Evolutionary conservation across 2,329 filamentous ascomycete species (phyloP), one percentile per base, ranked within the genome.

Genomic region (Botryotinia globosa): DNA sequence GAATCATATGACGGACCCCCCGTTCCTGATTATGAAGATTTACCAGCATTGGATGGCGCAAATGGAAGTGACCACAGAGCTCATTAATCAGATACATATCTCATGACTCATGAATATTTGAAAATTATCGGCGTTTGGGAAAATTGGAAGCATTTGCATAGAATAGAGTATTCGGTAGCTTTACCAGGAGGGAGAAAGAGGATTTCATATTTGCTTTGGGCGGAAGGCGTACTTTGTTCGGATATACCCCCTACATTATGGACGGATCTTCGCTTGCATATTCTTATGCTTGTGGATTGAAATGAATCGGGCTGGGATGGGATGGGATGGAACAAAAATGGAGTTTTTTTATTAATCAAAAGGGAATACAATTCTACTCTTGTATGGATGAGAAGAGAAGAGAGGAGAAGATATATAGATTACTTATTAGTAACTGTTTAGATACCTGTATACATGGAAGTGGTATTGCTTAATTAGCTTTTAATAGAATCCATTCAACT

Each of bases 1-100:
- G 76, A 77, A 20, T 42, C 75, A 1, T 78, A 78, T 68, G 73
- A 76, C 2, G 78, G 77, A 14, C 70, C 74, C 4, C 74, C 77
- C 4, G 76, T 81, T 63, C 77, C 79, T 12, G 78, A 80, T 61
- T 81, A 80, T 64, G 77, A 80, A 48, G 76, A 79, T 63, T 65
- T 80, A 37, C 20, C 69, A 51, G 74, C 77, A 22, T 74, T 79
- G 20, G 76, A 77, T 56, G 44, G 22, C 34, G 69, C 32, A 44
- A 69, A 37, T 63, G 54, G 25, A 56, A 67, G 6, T 39, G 45
- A 18, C 22, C 29, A 12, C 39, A 25, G 34, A 67, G 18, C 20
- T 42, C 34, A 29, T 56, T 67, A 42, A 37, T 56, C 39, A 22
- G 25, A 12, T 6, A 44, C 42, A 20, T 29, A 44, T 14, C 39